Conservation (phyloP, 768 basidiomycete species). For the Pleurotus salmoneostramineus region DNA sequence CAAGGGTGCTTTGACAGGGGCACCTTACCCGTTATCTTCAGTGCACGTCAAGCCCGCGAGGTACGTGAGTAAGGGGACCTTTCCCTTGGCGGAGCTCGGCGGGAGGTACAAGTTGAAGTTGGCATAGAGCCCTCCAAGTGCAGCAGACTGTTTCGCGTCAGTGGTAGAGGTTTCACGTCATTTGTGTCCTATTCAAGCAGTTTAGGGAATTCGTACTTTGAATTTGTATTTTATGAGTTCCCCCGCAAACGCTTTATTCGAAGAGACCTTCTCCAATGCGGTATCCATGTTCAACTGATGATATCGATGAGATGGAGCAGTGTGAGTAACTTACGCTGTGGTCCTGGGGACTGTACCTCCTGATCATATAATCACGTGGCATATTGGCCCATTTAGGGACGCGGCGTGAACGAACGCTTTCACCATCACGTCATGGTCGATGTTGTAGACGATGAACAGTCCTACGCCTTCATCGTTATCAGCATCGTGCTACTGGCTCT, state of each 20-base stretch:
- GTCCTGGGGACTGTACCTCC: neutral
- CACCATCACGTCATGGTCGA: neutral
- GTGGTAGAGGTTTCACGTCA: too few species aligned
- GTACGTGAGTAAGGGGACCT: slow-evolving; percentile 73
- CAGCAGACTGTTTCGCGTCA: slow-evolving; percentile 47
- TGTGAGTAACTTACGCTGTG: neutral
- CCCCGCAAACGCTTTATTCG: slow-evolving; percentile 80
- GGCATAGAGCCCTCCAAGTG: slow-evolving; percentile 64
- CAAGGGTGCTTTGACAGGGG: neutral
- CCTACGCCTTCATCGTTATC: neutral
- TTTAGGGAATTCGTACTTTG: slow-evolving; percentile 38
- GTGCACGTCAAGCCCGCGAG: slow-evolving; percentile 88
- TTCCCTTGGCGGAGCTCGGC: slow-evolving; percentile 40
- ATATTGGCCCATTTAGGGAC: neutral
- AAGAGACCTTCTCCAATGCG: slow-evolving; percentile 63
- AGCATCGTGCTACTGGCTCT: neutral
- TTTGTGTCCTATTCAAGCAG: too few species aligned
- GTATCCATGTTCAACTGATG: slow-evolving; percentile 12
- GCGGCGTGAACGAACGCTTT: neutral
- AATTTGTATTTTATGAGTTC: slow-evolving; percentile 84
- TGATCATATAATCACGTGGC: neutral
- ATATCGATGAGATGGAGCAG: slow-evolving; percentile 11
- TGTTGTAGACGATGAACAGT: neutral
- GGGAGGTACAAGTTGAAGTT: slow-evolving; percentile 92
- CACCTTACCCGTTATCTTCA: slow-evolving; percentile 83